Conservation (phyloP, 2,329 filamentous ascomycete species). For the Ascochyta viciae-villosae region DNA sequence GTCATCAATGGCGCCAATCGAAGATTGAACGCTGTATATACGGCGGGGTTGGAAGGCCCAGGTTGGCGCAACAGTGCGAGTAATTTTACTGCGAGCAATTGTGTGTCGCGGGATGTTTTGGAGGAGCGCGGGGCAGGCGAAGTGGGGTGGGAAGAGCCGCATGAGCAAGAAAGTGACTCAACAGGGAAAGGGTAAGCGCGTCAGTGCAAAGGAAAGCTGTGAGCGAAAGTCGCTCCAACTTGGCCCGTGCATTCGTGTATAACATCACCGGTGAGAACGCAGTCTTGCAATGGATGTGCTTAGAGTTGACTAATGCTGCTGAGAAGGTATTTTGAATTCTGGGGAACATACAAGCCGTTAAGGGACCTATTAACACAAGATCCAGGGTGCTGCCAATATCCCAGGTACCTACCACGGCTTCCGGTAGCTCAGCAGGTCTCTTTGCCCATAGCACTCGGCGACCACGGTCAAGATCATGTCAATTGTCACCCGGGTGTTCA, state of each 20-base stretch:
- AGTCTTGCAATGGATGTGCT: not conserved
- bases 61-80: constrained; percentile 14
- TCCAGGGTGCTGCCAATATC: not conserved
- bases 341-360: not conserved
- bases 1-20: constrained; percentile 30
- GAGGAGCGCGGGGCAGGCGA: constrained; percentile 39
- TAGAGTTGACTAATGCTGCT: not conserved
- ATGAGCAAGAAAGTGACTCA: constrained; percentile 41
- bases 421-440: constrained; percentile 80
- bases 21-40: constrained; percentile 25
- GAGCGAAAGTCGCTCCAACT: constrained; percentile 3
- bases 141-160: constrained; percentile 41
- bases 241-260: constrained; percentile 12
- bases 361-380: not conserved
- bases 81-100: constrained; percentile 25
- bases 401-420: constrained; percentile 48
- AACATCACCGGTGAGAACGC: not conserved
- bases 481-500: constrained; percentile 69
- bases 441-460: constrained; percentile 88
- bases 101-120: constrained; percentile 31
- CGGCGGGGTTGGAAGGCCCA: constrained; percentile 22
- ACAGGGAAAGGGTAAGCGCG: constrained; percentile 28
- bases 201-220: constrained; percentile 18
- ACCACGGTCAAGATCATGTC: constrained; percentile 92
- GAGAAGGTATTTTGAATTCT: not conserved